phyloP scores from a whole-genome alignment of 2,329 filamentous ascomycete species.

The Herpotrichia juniperi region DNA sequence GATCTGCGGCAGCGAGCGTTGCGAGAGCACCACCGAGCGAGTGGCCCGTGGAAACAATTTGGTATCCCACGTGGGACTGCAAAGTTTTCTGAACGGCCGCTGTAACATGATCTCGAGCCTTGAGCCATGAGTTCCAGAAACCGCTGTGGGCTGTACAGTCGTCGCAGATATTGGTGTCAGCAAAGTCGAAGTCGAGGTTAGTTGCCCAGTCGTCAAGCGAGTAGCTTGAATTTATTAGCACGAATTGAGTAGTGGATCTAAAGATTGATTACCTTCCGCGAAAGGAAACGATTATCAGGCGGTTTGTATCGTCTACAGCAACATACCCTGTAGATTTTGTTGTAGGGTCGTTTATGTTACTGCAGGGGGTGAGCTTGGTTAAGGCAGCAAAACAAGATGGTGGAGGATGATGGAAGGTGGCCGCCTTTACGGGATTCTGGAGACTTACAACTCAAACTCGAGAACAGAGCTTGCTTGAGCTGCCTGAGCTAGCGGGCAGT shows the following conservation, averaged over 20 bases:
- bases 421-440: constrained; percentile 19
- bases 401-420: neutral
- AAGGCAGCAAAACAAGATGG: neutral
- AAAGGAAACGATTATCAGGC: constrained; percentile 64
- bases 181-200: constrained; percentile 55
- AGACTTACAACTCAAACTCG: constrained; percentile 54
- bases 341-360: constrained; percentile 11
- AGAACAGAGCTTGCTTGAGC: constrained; percentile 50
- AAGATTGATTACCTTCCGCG: constrained; percentile 54
- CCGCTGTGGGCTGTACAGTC: constrained; percentile 64
- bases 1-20: constrained; percentile 63
- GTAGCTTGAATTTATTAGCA: constrained; percentile 25
- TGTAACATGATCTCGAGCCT: constrained; percentile 54
- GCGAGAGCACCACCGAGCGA: constrained; percentile 72
- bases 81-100: constrained; percentile 53
- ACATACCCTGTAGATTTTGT: constrained; percentile 56
- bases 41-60: constrained; percentile 67
- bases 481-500: constrained; percentile 56
- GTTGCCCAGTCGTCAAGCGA: constrained; percentile 68
- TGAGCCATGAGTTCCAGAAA: constrained; percentile 64
- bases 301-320: constrained; percentile 51
- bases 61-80: constrained; percentile 58
- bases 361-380: neutral
- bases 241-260: neutral
- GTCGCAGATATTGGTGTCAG: constrained; percentile 49